Evolutionary conservation across 2,329 filamentous ascomycete species (phyloP), one percentile per base, ranked within the genome.

Genomic region (Xylaria sp.): DNA sequence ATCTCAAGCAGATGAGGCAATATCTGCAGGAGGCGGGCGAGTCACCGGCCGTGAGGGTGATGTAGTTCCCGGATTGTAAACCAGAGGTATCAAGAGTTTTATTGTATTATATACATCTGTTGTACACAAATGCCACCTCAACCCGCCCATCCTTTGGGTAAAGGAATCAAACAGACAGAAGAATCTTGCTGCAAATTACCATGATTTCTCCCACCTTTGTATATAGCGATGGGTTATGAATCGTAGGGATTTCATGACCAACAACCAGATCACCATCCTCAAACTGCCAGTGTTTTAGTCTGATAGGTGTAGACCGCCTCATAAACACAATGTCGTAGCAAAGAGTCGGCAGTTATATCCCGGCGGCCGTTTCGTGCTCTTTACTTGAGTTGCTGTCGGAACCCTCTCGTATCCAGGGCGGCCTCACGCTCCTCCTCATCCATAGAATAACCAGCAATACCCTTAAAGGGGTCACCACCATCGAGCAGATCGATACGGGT

Each of bases 401-500:
- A 89, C 0, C 87, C 85, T 70, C 84, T 83, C 53, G 80, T 82
- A 65, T 82, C 78, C 72, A 79, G 70, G 60, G 83, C 79, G 70
- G 78, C 74, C 56, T 82, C 79, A 50, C 72, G 74, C 78, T 82
- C 75, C 39, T 82, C 79, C 18, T 80, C 81, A 50, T 81, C 83
- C 73, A 79, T 75, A 56, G 78, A 77, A 48, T 79, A 80, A 57
- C 83, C 84, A 48, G 82, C 77, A 60, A 86, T 79, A 18, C 80
- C 84, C 74, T 79, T 81, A 78, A 96, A 94, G 48, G 93, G 92
- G 83, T 96, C 75, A 82, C 94, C 85, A 4, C 86, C 88, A 73
- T 92, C 89, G 70, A 97, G 84, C 78, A 99, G 81, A 77, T 97
- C 91, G 72, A 97, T 81, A 78, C 81, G 84, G 50, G 72, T 73